A percentile compares a stretch with the other conserved stretches of the same genome.
Evolutionary conservation across 768 basidiomycete genomes (phyloP).

Genomic region (Cystofilobasidium ferigula): DNA sequence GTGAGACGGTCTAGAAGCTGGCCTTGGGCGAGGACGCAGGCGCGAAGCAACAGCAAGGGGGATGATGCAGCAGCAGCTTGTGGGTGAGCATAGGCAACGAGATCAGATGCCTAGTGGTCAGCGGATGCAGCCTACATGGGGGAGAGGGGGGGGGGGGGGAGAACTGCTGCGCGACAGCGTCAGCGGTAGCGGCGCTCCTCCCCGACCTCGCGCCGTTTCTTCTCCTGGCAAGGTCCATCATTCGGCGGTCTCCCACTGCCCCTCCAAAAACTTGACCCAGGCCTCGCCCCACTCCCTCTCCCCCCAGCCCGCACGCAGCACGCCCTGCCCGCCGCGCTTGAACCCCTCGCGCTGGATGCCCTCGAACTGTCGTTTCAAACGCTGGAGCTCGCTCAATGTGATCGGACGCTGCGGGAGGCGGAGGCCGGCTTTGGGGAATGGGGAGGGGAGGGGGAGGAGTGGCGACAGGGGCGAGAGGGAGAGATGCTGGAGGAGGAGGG

Average conservation of each 20-base stretch:
- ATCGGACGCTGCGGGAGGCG: conserved; percentile 58
- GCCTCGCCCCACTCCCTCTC: conserved; percentile 36
- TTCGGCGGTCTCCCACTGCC: conserved; percentile 32
- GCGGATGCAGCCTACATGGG: too few species aligned
- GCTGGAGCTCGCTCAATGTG: conserved; percentile 76
- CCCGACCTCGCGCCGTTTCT: too few species aligned
- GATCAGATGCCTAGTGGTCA: too few species aligned
- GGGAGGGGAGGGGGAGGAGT: conserved; percentile 43
- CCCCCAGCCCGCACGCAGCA: conserved; percentile 31
- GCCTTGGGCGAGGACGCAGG: too few species aligned
- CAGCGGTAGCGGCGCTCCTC: too few species aligned
- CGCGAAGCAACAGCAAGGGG: too few species aligned
- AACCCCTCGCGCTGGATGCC: conserved; percentile 72
- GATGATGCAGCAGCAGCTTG: too few species aligned
- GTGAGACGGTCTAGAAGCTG: too few species aligned
- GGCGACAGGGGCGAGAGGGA: conserved; percentile 44
- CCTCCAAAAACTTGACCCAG: conserved; percentile 40
- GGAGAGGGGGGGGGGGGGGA: too few species aligned
- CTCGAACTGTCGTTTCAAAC: conserved; percentile 83
- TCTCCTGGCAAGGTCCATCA: too few species aligned
- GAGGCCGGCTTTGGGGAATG: conserved; percentile 40
- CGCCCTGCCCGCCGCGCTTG: conserved; percentile 31
- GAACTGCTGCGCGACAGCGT: too few species aligned
- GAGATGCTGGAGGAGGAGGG: conserved; percentile 59
- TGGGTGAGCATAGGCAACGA: too few species aligned